Evolutionary conservation across 805 yeast genomes (phyloP), one percentile per base, ranked within the genome.

Genomic region (Sugiyamaella valdiviana): DNA sequence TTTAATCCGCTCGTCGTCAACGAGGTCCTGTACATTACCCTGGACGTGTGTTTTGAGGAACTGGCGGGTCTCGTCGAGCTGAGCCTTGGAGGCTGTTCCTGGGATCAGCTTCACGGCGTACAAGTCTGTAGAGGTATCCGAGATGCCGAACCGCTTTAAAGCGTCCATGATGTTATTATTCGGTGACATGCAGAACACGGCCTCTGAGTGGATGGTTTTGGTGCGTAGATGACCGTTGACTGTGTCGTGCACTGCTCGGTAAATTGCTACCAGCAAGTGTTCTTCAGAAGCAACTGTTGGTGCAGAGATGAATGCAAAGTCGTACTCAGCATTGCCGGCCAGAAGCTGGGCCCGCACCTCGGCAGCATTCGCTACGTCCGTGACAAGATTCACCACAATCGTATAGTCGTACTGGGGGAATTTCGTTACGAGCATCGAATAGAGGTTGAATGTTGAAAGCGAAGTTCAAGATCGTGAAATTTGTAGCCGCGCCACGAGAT

Each of bases 261-360:
- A 79, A 1, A 82, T 63, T 1, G 86, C 80, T 42, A 81, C 70
- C 46, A 71, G 67, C 10, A 87, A 55, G 54, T 84, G 93, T 52
- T 83, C 87, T 14, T 70, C 45, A 0, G 87, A 79, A 1, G 80
- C 63, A 2, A 87, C 62, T 19, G 78, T 73, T 9, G 66, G 64
- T 2, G 87, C 78, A 61, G 82, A 80, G 44, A 86, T 71, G 59
- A 85, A 79, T 6, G 88, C 83, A 64, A 67, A 83, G 54, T 85
- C 78, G 59, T 76, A 76, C 12, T 66, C 66, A 3, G 58, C 51
- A 57, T 80, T 71, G 2, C 76, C 78, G 7, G 66, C 64, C 21
- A 75, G 65, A 36, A 77, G 70, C 47, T 70, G 64, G 10, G 57
- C 46, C 42, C 78, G 75, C 36, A 86, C 73, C 5, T 64, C 66